Conservation (phyloP, 179 eudicot genomes). For the Beta corolliflora region DNA sequence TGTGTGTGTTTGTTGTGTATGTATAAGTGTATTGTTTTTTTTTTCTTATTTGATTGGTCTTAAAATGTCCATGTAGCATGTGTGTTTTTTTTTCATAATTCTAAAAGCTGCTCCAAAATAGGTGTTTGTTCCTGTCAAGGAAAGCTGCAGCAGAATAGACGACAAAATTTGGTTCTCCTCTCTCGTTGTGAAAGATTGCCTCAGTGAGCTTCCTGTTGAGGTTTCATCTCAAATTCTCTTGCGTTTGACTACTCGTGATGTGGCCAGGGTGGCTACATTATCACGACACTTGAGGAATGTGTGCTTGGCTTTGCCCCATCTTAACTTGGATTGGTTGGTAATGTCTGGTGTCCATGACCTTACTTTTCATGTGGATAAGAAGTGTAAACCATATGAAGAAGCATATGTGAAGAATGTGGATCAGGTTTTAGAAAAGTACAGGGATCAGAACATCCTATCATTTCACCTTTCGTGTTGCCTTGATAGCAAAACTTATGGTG, state of each 20-base stretch:
- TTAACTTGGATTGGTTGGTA: neutral
- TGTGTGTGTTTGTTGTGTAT: too few species aligned
- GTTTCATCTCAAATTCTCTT: neutral
- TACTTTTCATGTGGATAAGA: neutral
- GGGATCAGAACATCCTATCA: neutral
- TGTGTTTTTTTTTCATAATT: too few species aligned
- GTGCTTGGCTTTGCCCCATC: neutral
- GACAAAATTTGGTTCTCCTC: neutral
- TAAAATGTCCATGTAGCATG: too few species aligned
- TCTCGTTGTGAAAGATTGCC: neutral
- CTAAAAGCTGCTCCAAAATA: too few species aligned
- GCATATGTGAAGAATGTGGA: neutral
- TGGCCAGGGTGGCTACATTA: neutral
- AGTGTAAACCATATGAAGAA: neutral
- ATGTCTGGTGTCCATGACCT: neutral
- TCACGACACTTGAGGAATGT: neutral
- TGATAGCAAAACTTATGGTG: neutral
- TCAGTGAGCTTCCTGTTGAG: slow-evolving; percentile 9
- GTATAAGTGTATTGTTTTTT: too few species aligned
- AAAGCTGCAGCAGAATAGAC: neutral
- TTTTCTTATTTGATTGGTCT: too few species aligned
- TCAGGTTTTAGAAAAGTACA: neutral
- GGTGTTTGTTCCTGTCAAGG: neutral
- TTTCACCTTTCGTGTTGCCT: neutral
- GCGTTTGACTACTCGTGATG: slow-evolving; percentile 2